Conservation (phyloP, 176 grass and related monocot genomes). For the Raddia distichophylla region DNA sequence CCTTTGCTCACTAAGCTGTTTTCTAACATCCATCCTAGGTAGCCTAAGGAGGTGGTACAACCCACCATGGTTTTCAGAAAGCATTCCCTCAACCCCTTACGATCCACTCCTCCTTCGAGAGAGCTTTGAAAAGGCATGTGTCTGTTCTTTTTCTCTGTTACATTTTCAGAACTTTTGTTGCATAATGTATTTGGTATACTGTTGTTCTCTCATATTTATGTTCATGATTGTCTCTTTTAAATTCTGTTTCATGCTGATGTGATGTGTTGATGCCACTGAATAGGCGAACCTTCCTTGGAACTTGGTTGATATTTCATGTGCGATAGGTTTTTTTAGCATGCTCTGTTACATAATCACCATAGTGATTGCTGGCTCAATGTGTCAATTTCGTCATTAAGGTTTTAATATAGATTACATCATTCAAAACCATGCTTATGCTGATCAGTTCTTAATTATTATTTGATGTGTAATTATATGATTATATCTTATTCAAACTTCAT, state of each 20-base stretch:
- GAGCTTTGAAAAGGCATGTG: constrained; percentile 83
- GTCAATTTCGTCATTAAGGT: background rate
- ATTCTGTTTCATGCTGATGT: constrained; percentile 32
- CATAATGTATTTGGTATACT: constrained; percentile 5
- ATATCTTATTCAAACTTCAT: background rate
- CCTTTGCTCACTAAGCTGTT: constrained; percentile 20
- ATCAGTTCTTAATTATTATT: background rate
- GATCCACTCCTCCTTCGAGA: constrained; percentile 69
- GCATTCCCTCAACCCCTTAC: constrained; percentile 81
- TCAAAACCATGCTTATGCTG: background rate
- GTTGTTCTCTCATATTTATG: constrained; percentile 6
- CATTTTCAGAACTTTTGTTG: constrained; percentile 30
- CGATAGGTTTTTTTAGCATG: constrained; percentile 1
- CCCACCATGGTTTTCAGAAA: constrained; percentile 87
- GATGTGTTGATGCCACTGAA: constrained; percentile 8
- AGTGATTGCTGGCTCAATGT: background rate
- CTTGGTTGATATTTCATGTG: constrained; percentile 12
- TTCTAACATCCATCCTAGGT: constrained; percentile 52
- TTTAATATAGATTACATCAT: constrained; percentile 12
- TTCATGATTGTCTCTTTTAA: constrained; percentile 6
- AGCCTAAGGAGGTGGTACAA: constrained; percentile 89
- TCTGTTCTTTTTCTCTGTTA: constrained; percentile 30
- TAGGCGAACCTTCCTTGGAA: constrained; percentile 20
- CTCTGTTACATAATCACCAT: background rate
- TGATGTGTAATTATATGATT: background rate